Evolutionary conservation across 1,284 basidiomycete genomes (phyloP), one percentile per base, ranked within the genome.

Genomic region (Cryptococcus floricola): DNA sequence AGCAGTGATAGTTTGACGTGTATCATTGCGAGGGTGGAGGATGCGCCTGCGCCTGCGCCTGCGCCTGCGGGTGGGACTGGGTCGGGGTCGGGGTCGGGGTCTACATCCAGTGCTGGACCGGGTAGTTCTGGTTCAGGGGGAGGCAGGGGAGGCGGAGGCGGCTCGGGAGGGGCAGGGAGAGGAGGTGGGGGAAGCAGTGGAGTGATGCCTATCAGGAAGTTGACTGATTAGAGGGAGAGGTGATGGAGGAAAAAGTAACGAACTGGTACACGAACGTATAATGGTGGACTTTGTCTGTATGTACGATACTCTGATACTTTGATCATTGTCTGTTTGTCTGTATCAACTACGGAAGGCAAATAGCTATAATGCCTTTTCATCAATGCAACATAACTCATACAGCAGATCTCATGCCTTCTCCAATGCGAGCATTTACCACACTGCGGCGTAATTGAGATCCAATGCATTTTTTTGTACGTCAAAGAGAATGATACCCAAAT

Each of bases 1-100:
- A 58, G 59, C 42, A 68, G 65, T 18, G 73, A 75, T 55, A 71
- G 68, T 1, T 39, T 75, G 39, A 52, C 61, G 10, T 73, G 70
- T 52, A 62, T 75, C 38, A 70, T 75, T 18, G 25, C 47, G 1
- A 37, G 9, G 27, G 41, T 16, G 19, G 14, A 10, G 19, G 31
- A 34, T 10, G 23, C 23, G 23, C 23, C 23, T 23, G 2, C 23
- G 23, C n/a, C n/a, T n/a, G n/a, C n/a, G n/a, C n/a, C n/a, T 10
- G 23, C 23, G 23, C 23, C 23, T 23, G 2, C 23, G 23, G 23
- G 23, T 23, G 23, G 23, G 23, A 2, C 23, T 23, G 23, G 23
- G 23, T 23, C n/a, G n/a, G n/a, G n/a, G n/a, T n/a, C n/a, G n/a
- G n/a, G n/a, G n/a, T n/a, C n/a, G n/a, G n/a, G n/a, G n/a, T n/a